Conservation (phyloP, 208 protist species). For the Crithidia brevicula region DNA sequence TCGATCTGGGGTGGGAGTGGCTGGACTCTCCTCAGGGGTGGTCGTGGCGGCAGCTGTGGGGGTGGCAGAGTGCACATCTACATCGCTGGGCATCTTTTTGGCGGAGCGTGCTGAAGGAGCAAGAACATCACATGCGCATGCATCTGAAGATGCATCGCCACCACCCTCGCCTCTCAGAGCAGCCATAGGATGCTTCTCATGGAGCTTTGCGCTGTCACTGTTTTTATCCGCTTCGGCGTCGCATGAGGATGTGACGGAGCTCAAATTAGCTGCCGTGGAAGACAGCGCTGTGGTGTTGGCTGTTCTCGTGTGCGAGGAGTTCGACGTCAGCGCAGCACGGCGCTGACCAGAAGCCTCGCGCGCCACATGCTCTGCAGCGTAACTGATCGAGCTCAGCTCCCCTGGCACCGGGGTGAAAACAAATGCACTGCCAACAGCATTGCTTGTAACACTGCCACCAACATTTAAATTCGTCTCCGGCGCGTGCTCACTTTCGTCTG, state of each 20-base stretch:
- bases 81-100: too few relatives aligned
- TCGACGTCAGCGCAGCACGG: neutral
- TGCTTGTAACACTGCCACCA: too few relatives aligned
- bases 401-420: neutral
- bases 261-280: neutral
- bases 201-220: too few relatives aligned
- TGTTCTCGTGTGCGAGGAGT: neutral
- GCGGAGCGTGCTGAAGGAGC: too few relatives aligned
- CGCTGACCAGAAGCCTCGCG: neutral
- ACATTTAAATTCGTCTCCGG: too few relatives aligned
- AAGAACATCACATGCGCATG: too few relatives aligned
- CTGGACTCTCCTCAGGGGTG: constrained; percentile 1
- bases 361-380: neutral
- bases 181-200: too few relatives aligned
- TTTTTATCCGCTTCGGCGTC: neutral
- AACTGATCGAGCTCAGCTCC: neutral
- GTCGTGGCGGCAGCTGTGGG: neutral
- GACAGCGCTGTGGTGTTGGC: neutral
- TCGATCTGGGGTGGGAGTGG: constrained; percentile 6
- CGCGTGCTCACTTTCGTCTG: neutral
- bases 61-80: neutral
- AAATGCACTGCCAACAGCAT: neutral
- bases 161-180: too few relatives aligned
- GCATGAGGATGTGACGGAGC: neutral
- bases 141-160: too few relatives aligned